Evolutionary conservation across 192 early-diverging fungal genomes (phyloP).

Genomic region (Helicostylum pulchrum): DNA sequence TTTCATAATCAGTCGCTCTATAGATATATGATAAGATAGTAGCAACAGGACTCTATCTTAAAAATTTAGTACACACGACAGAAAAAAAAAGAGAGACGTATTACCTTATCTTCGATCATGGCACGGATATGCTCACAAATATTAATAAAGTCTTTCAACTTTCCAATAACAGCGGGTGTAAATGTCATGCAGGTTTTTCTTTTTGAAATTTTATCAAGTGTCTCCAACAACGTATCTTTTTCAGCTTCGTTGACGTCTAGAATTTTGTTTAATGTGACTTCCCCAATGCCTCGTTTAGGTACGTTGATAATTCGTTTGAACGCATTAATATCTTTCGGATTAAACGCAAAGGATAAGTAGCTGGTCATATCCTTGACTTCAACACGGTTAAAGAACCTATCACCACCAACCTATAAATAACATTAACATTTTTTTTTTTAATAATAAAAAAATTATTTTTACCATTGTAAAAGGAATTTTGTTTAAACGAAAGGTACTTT

Average conservation of each 20-base stretch:
- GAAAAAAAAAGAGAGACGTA: too few relatives aligned
- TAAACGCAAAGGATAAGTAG: slow-evolving; percentile 18
- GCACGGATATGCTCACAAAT: too few relatives aligned
- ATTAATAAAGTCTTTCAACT: too few relatives aligned
- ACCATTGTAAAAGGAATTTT: slow-evolving; percentile 24
- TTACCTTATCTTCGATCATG: too few relatives aligned
- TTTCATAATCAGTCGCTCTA: too few relatives aligned
- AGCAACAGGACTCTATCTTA: too few relatives aligned
- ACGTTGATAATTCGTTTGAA: slow-evolving; percentile 26
- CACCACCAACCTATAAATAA: slow-evolving; percentile 12
- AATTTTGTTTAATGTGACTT: slow-evolving; percentile 10
- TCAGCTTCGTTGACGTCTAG: not conserved
- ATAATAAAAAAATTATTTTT: not conserved
- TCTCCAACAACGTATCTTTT: too few relatives aligned
- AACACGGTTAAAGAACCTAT: slow-evolving; percentile 23
- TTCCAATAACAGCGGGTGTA: too few relatives aligned
- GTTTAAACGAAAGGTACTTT: slow-evolving; percentile 2
- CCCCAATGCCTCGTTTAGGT: slow-evolving; percentile 28
- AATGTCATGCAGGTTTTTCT: too few relatives aligned
- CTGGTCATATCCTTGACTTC: slow-evolving; percentile 25
- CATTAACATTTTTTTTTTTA: not conserved
- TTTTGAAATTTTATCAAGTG: too few relatives aligned
- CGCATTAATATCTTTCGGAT: slow-evolving; percentile 14
- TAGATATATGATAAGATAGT: too few relatives aligned
- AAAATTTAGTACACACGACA: too few relatives aligned